Conservation (phyloP, 2,329 filamentous ascomycete genomes). For the Cercospora canescens region DNA sequence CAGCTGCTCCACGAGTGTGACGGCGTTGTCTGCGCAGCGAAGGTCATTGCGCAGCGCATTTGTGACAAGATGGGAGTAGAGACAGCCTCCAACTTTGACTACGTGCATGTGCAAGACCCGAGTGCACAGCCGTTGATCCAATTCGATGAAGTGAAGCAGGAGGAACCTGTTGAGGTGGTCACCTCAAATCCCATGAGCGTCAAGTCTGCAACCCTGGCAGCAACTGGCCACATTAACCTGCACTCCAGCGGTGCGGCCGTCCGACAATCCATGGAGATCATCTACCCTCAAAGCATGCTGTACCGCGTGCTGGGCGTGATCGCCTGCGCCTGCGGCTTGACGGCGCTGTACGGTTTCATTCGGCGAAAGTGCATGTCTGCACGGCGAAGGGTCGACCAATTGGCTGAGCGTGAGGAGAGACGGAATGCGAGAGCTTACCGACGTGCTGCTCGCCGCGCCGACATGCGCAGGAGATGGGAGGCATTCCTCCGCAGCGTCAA, state of each 20-base stretch:
- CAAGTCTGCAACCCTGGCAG: conserved; percentile 18
- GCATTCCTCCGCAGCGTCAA: conserved; percentile 31
- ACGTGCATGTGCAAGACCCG: conserved; percentile 23
- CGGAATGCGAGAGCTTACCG: conserved; percentile 53
- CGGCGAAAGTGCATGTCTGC: conserved; percentile 51
- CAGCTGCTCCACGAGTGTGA: conserved; percentile 46
- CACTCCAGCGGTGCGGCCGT: conserved; percentile 18
- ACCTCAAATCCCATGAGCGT: conserved; percentile 5
- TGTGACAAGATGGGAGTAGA: conserved; percentile 34
- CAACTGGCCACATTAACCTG: conserved; percentile 16
- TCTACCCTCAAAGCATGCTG: conserved; percentile 32
- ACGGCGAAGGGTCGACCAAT: conserved; percentile 53
- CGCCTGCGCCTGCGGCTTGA: conserved; percentile 45
- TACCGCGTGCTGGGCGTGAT: conserved; percentile 47
- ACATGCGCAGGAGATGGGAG: conserved; percentile 53
- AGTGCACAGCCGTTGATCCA: conserved; percentile 25
- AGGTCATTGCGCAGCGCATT: conserved; percentile 36
- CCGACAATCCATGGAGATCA: conserved; percentile 18
- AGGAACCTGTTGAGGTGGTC: not conserved
- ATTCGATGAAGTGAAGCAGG: conserved; percentile 16
- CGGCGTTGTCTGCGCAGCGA: conserved; percentile 44
- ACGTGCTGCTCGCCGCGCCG: conserved; percentile 53
- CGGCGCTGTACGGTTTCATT: conserved; percentile 46
- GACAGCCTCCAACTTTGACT: conserved; percentile 24
- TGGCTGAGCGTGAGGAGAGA: conserved; percentile 56